Conservation (phyloP, 228 moss, liverwort and hornwort species). For the Sphagnum fallax region DNA sequence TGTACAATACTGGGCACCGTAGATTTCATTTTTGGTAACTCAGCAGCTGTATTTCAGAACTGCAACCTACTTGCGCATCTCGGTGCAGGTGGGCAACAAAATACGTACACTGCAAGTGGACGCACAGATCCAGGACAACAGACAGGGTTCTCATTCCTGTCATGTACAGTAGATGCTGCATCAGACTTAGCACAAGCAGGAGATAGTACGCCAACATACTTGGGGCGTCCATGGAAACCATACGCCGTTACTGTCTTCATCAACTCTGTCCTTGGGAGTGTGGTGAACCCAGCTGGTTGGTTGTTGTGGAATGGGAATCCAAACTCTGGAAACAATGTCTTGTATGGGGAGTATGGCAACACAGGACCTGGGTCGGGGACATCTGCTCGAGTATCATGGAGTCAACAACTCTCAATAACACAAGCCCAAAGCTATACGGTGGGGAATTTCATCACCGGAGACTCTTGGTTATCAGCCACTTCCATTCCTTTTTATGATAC, state of each 20-base stretch:
- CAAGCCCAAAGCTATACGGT: conserved; percentile 40
- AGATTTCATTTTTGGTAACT: conserved; percentile 52
- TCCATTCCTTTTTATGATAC: conserved; percentile 32
- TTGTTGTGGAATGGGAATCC: conserved; percentile 43
- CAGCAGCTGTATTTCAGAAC: conserved; percentile 48
- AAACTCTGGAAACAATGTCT: conserved; percentile 31
- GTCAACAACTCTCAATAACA: conserved; percentile 25
- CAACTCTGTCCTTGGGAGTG: conserved; percentile 29
- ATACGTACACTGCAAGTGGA: conserved; percentile 46
- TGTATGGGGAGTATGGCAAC: conserved; percentile 38
- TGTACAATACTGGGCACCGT: conserved; percentile 46
- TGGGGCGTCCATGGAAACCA: conserved; percentile 56
- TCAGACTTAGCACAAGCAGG: conserved; percentile 14
- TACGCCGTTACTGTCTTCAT: conserved; percentile 43
- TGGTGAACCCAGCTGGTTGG: conserved; percentile 45
- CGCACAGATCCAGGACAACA: conserved; percentile 36
- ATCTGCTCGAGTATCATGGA: conserved; percentile 37
- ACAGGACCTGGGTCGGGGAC: conserved; percentile 27
- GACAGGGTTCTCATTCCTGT: conserved; percentile 44
- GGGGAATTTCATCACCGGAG: conserved; percentile 44
- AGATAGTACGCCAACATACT: conserved; percentile 30
- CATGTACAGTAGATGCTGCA: conserved; percentile 33
- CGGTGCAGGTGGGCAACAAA: conserved; percentile 30
- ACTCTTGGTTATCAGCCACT: conserved; percentile 44
- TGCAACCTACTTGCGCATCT: conserved; percentile 27